These are phyloP conservation scores for Vicia villosa DNA, from an alignment of 306 rosid genomes.

Conservation along the genomic window DNA sequence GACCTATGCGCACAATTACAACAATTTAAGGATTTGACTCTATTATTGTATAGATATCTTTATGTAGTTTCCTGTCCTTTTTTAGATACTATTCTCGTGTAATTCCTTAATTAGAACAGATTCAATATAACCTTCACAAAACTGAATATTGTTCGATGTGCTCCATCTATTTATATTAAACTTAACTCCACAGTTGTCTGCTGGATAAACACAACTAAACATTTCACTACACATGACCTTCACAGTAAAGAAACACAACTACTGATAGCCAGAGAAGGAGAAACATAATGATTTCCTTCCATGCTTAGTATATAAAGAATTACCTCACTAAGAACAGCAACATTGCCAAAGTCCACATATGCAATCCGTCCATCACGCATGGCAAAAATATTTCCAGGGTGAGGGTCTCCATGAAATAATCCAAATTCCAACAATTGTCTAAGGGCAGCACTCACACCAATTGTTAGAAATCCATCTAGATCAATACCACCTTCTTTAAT, in stretches of 20 bases:
- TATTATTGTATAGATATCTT: not conserved
- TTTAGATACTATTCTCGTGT: not conserved
- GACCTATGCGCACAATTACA: not conserved
- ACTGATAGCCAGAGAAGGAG: not conserved
- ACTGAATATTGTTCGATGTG: not conserved
- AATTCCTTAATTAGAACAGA: not conserved
- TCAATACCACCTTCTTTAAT: conserved; percentile 87
- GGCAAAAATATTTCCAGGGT: conserved; percentile 97
- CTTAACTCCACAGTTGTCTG: conserved; percentile 6
- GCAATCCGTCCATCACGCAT: conserved; percentile 99
- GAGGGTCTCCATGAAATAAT: conserved; percentile 98
- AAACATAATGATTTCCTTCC: not conserved
- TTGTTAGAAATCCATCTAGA: conserved; percentile 82
- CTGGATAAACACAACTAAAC: conserved; percentile 21
- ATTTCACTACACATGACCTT: conserved; percentile 7
- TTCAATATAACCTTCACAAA: not conserved
- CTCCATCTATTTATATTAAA: not conserved
- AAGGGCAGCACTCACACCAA: conserved; percentile 98
- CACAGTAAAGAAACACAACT: conserved; percentile 23
- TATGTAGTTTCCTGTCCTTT: not conserved
- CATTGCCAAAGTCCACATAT: conserved; percentile 97
- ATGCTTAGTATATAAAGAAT: conserved; percentile 31
- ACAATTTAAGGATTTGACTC: not conserved
- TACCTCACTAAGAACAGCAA: conserved; percentile 99
- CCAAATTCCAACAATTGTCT: conserved; percentile 97